Conservation (phyloP, 2,329 filamentous ascomycete genomes). For the Phyllosticta citribraziliensis region DNA sequence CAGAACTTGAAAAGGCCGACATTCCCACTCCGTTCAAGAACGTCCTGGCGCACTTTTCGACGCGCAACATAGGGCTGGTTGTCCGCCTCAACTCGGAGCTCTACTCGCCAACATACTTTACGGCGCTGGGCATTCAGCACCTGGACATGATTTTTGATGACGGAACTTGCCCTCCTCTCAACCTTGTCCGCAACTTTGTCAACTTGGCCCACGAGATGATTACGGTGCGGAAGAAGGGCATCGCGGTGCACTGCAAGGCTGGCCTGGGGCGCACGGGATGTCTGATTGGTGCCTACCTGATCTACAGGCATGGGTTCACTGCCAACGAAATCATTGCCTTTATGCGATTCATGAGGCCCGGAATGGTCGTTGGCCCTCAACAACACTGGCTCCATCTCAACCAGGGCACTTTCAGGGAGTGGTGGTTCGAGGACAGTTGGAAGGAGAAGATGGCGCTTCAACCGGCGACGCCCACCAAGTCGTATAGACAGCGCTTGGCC, state of each 20-base stretch:
- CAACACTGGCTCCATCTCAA: slow-evolving; percentile 99
- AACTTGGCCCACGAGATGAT: slow-evolving; percentile 92
- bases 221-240: slow-evolving; percentile 78
- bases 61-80: slow-evolving; percentile 82
- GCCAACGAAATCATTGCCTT: slow-evolving; percentile 96
- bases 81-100: slow-evolving; percentile 92
- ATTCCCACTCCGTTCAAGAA: slow-evolving; percentile 91
- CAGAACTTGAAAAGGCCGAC: slow-evolving; percentile 58
- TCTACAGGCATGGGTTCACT: slow-evolving; percentile 94
- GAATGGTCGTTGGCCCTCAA: slow-evolving; percentile 97
- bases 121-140: slow-evolving; percentile 86
- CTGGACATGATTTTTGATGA: slow-evolving; percentile 99
- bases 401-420: slow-evolving; percentile 94
- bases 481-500: slow-evolving; percentile 39
- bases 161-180: slow-evolving; percentile 83
- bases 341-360: slow-evolving; percentile 98
- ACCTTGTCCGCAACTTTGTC: slow-evolving; percentile 89
- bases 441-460: slow-evolving; percentile 64
- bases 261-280: slow-evolving; percentile 92
- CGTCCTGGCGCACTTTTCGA: slow-evolving; percentile 78
- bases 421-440: slow-evolving; percentile 75
- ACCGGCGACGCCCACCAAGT: slow-evolving; percentile 49
- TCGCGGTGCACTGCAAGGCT: slow-evolving; percentile 97
- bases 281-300: slow-evolving; percentile 92
- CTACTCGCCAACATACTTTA: slow-evolving; percentile 96